Evolutionary conservation across 1,284 basidiomycete genomes (phyloP).

Genomic region (Inonotus obliquus): DNA sequence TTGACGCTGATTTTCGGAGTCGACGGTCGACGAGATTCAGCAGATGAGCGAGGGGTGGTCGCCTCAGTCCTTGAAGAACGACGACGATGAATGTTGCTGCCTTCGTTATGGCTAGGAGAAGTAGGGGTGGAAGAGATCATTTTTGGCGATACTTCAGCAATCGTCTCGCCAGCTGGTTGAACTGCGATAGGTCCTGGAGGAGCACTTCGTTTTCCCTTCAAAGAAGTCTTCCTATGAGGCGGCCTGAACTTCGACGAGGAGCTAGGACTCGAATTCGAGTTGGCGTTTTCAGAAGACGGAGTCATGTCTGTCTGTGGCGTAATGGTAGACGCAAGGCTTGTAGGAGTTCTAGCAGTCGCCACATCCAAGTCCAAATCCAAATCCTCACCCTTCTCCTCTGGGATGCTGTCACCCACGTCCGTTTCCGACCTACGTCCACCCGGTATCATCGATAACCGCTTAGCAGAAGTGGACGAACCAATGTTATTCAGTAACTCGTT

Average conservation of each 20-base stretch:
- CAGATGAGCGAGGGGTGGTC: slow-evolving; percentile 11
- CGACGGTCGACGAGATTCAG: slow-evolving; percentile 5
- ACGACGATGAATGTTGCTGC: background rate
- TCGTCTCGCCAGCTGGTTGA: background rate
- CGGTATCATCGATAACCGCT: slow-evolving; percentile 36
- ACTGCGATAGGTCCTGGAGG: slow-evolving; percentile 3
- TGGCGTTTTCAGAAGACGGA: background rate
- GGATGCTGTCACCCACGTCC: slow-evolving; percentile 26
- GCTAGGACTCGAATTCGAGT: background rate
- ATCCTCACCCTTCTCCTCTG: slow-evolving; percentile 29
- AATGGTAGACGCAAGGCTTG: slow-evolving; percentile 22
- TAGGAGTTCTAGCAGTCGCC: slow-evolving; percentile 32
- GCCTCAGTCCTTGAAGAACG: slow-evolving; percentile 1
- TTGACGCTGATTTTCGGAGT: slow-evolving; percentile 6
- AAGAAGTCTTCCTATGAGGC: slow-evolving; percentile 3
- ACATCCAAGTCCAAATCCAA: slow-evolving; percentile 21
- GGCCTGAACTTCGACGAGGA: background rate
- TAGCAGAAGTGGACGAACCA: slow-evolving; percentile 38
- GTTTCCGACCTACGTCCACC: slow-evolving; percentile 7
- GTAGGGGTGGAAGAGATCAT: slow-evolving; percentile 9
- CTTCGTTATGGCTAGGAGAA: background rate
- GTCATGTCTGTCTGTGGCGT: slow-evolving; percentile 20
- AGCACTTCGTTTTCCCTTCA: slow-evolving; percentile 1
- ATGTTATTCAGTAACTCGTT: slow-evolving; percentile 61
- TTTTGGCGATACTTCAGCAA: background rate